Conservation (phyloP, 345 rosid species). For the Reutealis trisperma region DNA sequence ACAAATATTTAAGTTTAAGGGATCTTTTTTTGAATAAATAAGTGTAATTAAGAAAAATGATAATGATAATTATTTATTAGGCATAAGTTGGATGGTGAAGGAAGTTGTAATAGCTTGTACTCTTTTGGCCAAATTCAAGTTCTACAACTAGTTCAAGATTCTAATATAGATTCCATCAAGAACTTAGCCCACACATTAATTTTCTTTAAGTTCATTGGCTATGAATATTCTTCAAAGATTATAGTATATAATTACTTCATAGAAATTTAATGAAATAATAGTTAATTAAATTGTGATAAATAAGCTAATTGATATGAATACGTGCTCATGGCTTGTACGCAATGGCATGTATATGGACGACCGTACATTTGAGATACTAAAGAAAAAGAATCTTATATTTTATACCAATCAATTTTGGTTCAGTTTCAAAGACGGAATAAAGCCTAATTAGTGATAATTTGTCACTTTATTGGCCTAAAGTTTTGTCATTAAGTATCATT, state of each 20-base stretch:
- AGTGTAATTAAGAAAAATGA: too few relatives aligned
- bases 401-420: not conserved
- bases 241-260: too few relatives aligned
- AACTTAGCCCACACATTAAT: not conserved
- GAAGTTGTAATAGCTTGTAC: not conserved
- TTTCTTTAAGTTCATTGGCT: conserved; percentile 8
- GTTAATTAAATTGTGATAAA: too few relatives aligned
- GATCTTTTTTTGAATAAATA: too few relatives aligned
- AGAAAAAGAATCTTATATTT: not conserved
- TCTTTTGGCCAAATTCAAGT: not conserved
- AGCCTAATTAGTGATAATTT: too few relatives aligned
- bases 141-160: conserved; percentile 7
- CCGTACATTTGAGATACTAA: too few relatives aligned
- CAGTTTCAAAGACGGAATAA: not conserved
- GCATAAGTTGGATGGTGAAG: not conserved
- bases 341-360: not conserved
- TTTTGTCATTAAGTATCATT: not conserved
- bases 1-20: too few relatives aligned
- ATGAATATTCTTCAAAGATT: not conserved
- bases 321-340: not conserved
- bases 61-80: not conserved
- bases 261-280: too few relatives aligned
- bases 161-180: conserved; percentile 4
- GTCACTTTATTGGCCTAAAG: not conserved
- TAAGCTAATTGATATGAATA: too few relatives aligned